Base-by-base conservation (phyloP, 2,329 filamentous ascomycete genomes). In the Phialemonium atrogriseum region DNA sequence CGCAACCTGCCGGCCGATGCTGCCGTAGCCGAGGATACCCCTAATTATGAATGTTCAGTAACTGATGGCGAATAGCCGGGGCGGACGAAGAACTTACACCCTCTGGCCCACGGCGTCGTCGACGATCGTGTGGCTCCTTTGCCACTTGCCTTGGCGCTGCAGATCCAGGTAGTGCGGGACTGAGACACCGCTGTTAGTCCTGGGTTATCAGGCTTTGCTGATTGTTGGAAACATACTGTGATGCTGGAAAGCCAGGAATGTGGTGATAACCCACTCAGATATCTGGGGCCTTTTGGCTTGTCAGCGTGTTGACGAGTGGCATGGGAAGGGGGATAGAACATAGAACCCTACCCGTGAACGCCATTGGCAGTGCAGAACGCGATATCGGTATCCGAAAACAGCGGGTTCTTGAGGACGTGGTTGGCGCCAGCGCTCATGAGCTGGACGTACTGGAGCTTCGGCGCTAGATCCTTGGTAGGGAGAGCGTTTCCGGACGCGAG, bases 331-430 rank as follows among this genome's bases (percentile, higher is more conserved):
- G 30, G 30, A 38, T 28, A 27, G 23, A 19, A 17, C 3, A 11
- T 16, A 3, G 6, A 26, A 17, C 46, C 62, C 47, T 38, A 71
- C 69, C 68, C 69, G 24, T 73, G 68, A n/a, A 76, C 65, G 0
- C 72, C 72, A 36, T 71, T 76, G 1, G 69, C 68, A 0, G 70
- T 71, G 26, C 63, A 69, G 38, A 77, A 70, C 0, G 53, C 46
- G 7, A 73, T 51, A 29, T 70, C 55, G 0, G 63, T 70, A 14
- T 71, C 64, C 14, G 50, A 58, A 36, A 69, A 75, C 1, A 74
- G 35, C 2, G 64, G 62, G 10, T 60, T 48, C 3, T 63, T 47
- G 7, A 66, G 30, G 9, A 74, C 46, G 32, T 63, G 59, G 33
- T 76, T 70, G 2, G 64, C 64, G 6, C 72, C 72, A 2, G 72